Conservation (phyloP, 257 asterid species). For the Solanum lignicaule region DNA sequence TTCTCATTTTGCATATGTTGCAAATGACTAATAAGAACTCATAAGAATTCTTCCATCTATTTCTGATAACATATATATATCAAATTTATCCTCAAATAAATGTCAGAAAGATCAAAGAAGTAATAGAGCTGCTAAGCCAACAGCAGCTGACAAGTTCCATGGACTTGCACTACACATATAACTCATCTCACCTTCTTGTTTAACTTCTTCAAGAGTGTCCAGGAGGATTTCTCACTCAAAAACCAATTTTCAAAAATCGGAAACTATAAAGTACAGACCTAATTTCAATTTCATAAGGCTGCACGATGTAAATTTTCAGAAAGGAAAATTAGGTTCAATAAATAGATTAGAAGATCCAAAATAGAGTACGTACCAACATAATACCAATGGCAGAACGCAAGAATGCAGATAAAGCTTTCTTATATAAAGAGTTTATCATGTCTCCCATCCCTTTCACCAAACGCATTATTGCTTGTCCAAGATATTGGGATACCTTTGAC, state of each 20-base stretch:
- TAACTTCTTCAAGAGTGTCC: background rate
- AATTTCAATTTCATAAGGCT: background rate
- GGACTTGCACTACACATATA: background rate
- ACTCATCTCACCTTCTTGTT: background rate
- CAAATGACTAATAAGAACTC: background rate
- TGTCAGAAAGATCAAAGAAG: background rate
- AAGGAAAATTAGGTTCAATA: background rate
- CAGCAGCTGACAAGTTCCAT: background rate
- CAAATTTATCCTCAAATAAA: background rate
- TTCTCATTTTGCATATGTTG: background rate
- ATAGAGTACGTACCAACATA: conserved; percentile 43
- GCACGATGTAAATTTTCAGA: background rate
- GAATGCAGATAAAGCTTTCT: conserved; percentile 52
- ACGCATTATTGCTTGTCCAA: conserved; percentile 24
- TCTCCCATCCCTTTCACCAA: conserved; percentile 47
- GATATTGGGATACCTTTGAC: conserved; percentile 28
- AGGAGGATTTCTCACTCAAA: background rate
- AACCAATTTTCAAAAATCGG: background rate
- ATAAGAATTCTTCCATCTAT: background rate
- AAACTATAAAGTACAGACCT: background rate
- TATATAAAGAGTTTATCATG: conserved; percentile 49
- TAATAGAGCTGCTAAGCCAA: background rate
- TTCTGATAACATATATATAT: background rate
- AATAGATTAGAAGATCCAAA: background rate
- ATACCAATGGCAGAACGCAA: conserved; percentile 72